Evolutionary conservation across 345 rosid species (phyloP), one percentile per base, ranked within the genome.

Genomic region (Bruguiera gymnorhiza): DNA sequence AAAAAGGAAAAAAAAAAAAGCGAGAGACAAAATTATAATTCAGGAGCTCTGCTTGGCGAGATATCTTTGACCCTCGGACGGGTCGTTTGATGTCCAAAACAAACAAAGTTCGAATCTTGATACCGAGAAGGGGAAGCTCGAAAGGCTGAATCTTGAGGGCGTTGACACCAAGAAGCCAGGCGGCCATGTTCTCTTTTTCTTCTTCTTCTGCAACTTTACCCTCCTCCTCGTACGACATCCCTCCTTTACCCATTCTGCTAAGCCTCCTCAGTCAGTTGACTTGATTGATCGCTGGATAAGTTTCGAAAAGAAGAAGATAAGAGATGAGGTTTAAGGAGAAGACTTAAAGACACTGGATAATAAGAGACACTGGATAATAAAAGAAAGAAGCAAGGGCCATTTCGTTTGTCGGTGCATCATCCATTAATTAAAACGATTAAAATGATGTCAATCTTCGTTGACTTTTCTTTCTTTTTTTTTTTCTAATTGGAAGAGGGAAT

Each of bases 61-160:
- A 34, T 34, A 34, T 34, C 37, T 34, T 34, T 34, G 37, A 34
- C 37, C 37, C 37, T 34, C 37, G 9, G 6, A 34, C 37, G 2
- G 37, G 37, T 34, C 10, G 37, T 34, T 34, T 8, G 37, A 34
- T 8, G 37, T 34, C 37, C 9, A 24, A 55, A 8, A n/a, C 26
- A 55, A n/a, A 27, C 18, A 15, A 13, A 43, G 50, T 3, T 43
- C 5, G 16, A 43, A 43, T 11, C 18, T 43, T 43, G 31, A 2
- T 77, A 93, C 98, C 95, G 34, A 89, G 83, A 50, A 89, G 48
- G 75, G 97, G 93, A 52, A 89, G 96, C 66, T 63, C 67, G 79
- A 84, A 89, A 70, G 86, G 97, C 74, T 86, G 92, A 79, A 94
- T 91, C 85, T 87, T 89, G 81, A 94, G 90, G 63, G 85, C 87